Evolutionary conservation across 768 basidiomycete species (phyloP).

Genomic region (Tricholoma flavovirens): DNA sequence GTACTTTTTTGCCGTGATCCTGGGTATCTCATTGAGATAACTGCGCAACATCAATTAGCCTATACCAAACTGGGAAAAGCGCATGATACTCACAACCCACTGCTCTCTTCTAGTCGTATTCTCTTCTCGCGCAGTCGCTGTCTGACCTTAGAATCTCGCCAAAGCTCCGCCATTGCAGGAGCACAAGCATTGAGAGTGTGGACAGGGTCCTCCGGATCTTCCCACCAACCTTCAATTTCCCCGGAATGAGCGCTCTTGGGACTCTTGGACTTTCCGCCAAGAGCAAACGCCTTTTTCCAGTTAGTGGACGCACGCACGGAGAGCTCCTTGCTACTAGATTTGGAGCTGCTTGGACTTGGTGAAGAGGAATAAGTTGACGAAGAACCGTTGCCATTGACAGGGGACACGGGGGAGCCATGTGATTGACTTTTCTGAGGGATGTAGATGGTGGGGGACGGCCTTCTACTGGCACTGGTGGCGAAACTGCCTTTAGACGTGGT

Average conservation of each 20-base stretch:
- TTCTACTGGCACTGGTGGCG: conserved; percentile 26
- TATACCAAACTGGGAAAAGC: neutral
- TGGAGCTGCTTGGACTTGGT: conserved; percentile 24
- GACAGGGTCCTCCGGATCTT: conserved; percentile 78
- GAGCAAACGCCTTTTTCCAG: conserved; percentile 65
- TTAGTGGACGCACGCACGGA: conserved; percentile 55
- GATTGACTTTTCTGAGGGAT: conserved; percentile 36
- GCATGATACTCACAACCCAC: conserved; percentile 64
- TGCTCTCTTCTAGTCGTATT: conserved; percentile 72
- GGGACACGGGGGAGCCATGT: conserved; percentile 25
- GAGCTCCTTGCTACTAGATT: conserved; percentile 44
- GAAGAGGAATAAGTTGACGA: conserved; percentile 18
- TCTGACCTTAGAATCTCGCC: conserved; percentile 67
- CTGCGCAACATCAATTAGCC: conserved; percentile 30
- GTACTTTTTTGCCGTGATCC: conserved; percentile 77
- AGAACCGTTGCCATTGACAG: conserved; percentile 18
- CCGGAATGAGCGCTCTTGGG: conserved; percentile 67
- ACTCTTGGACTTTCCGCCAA: conserved; percentile 55
- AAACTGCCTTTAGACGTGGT: conserved; percentile 11
- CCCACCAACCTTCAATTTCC: conserved; percentile 79
- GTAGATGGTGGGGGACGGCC: conserved; percentile 45
- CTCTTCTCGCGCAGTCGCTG: conserved; percentile 58
- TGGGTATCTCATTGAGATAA: conserved; percentile 74
- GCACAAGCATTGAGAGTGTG: conserved; percentile 62
- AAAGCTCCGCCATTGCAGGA: conserved; percentile 65